phyloP scores from a whole-genome alignment of 345 rosid species.

The Aethionema arabicum region DNA sequence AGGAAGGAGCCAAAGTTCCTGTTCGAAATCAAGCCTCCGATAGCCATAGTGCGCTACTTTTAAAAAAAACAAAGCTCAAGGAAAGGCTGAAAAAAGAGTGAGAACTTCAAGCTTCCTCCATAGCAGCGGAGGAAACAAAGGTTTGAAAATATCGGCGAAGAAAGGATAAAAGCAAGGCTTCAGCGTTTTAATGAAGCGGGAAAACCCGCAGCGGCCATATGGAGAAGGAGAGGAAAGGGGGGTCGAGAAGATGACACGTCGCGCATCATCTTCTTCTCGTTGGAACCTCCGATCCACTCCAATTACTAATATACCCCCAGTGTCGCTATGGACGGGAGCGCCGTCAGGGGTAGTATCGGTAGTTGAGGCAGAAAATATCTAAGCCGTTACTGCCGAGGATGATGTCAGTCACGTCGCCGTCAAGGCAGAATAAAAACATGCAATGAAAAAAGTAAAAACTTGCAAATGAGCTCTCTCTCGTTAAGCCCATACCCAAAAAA shows the following conservation, averaged over 20 bases:
- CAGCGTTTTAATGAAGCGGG: constrained; percentile 47
- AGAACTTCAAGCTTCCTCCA: constrained; percentile 35
- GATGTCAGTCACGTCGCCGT: constrained; percentile 21
- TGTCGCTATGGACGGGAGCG: neutral
- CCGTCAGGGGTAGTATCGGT: constrained; percentile 21
- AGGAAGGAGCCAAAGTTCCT: constrained; percentile 55
- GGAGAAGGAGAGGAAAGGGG: constrained; percentile 41
- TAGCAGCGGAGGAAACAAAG: constrained; percentile 26
- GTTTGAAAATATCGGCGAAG: constrained; percentile 27
- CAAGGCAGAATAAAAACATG: neutral
- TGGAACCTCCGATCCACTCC: constrained; percentile 25
- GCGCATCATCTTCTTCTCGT: constrained; percentile 50
- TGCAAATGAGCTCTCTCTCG: neutral
- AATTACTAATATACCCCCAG: constrained; percentile 31
- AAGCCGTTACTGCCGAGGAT: constrained; percentile 28
- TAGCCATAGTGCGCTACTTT: constrained; percentile 54
- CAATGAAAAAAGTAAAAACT: neutral
- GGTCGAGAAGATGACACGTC: constrained; percentile 68
- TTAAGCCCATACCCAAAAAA: too few relatives aligned
- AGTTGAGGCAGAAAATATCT: constrained; percentile 18
- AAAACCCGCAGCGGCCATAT: constrained; percentile 47
- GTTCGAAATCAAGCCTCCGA: constrained; percentile 73
- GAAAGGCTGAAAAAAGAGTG: constrained; percentile 3
- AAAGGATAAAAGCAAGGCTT: constrained; percentile 35
- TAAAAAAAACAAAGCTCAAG: neutral